These are phyloP conservation scores for Cercospora berteroae DNA, from an alignment of 2,329 filamentous ascomycete species.

Conservation along the genomic window DNA sequence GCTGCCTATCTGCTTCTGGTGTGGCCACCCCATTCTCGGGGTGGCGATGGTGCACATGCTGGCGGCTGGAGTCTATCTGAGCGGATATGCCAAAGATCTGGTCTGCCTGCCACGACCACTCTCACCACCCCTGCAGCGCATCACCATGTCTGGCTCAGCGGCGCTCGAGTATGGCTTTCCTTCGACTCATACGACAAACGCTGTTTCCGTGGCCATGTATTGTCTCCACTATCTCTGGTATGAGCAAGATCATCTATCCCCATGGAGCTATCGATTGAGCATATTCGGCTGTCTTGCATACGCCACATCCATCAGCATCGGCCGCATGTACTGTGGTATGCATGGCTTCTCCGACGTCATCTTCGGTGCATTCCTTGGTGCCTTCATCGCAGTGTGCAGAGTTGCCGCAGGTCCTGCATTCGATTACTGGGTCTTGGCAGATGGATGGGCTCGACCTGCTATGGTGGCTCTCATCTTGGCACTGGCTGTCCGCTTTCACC, in stretches of 20 bases:
- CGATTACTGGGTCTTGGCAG: slow-evolving; percentile 68
- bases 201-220: slow-evolving; percentile 89
- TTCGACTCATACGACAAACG: slow-evolving; percentile 95
- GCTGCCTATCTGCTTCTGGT: slow-evolving; percentile 95
- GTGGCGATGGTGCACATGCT: slow-evolving; percentile 67
- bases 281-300: slow-evolving; percentile 72
- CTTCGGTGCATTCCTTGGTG: slow-evolving; percentile 74
- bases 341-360: slow-evolving; percentile 93
- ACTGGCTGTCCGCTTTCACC: slow-evolving; percentile 68
- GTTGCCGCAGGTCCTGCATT: slow-evolving; percentile 57
- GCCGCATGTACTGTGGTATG: slow-evolving; percentile 96
- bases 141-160: slow-evolving; percentile 95
- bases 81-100: slow-evolving; percentile 91
- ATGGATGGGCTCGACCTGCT: slow-evolving; percentile 63
- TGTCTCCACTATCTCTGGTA: slow-evolving; percentile 68
- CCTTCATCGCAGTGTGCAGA: slow-evolving; percentile 58
- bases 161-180: slow-evolving; percentile 97
- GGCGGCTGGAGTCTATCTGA: slow-evolving; percentile 65
- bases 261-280: slow-evolving; percentile 45
- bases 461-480: slow-evolving; percentile 66
- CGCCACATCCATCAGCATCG: slow-evolving; percentile 82
- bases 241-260: slow-evolving; percentile 58
- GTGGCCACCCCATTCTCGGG: slow-evolving; percentile 78
- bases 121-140: slow-evolving; percentile 86
- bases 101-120: slow-evolving; percentile 87